These are phyloP conservation scores for Trichoderma sp. DNA, from an alignment of 2,329 filamentous ascomycete genomes.

Conservation along the genomic window DNA sequence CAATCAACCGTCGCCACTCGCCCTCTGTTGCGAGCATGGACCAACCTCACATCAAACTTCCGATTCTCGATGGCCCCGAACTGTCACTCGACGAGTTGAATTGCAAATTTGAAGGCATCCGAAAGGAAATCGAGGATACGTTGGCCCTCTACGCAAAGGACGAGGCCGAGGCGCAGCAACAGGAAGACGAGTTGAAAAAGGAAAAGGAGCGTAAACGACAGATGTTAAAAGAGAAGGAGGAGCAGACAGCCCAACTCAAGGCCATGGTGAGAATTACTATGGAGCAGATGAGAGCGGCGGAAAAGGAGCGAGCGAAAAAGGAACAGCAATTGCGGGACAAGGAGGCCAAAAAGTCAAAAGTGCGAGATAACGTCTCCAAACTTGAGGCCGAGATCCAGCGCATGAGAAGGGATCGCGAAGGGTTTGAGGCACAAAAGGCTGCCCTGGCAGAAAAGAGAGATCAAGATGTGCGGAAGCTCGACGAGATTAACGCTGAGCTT, in stretches of 20 bases:
- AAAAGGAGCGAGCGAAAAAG: constrained; percentile 74
- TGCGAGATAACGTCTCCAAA: constrained; percentile 65
- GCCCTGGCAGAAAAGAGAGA: constrained; percentile 51
- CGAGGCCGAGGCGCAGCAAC: constrained; percentile 65
- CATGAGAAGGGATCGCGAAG: constrained; percentile 55
- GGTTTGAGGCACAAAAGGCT: constrained; percentile 52
- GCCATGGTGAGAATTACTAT: constrained; percentile 77
- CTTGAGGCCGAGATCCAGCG: constrained; percentile 62
- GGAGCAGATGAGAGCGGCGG: constrained; percentile 74
- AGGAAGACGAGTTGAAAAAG: constrained; percentile 64
- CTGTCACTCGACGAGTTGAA: constrained; percentile 75
- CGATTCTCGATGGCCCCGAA: constrained; percentile 52
- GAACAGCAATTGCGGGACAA: constrained; percentile 70
- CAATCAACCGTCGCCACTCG: constrained; percentile 71
- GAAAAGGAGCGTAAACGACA: constrained; percentile 78
- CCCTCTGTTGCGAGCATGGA: constrained; percentile 63
- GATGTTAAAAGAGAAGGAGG: constrained; percentile 83
- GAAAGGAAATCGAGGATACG: constrained; percentile 79
- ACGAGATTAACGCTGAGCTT: constrained; percentile 54
- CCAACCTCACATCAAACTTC: constrained; percentile 44
- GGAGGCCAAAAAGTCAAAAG: constrained; percentile 63
- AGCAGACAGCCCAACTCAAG: constrained; percentile 79
- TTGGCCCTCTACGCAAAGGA: constrained; percentile 68
- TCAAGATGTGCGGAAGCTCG: constrained; percentile 49
- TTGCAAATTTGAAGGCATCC: constrained; percentile 72